Percentiles rank a stretch among this genome's conserved stretches.
Conservation (phyloP, 345 rosid genomes). For the Reutealis trisperma region DNA sequence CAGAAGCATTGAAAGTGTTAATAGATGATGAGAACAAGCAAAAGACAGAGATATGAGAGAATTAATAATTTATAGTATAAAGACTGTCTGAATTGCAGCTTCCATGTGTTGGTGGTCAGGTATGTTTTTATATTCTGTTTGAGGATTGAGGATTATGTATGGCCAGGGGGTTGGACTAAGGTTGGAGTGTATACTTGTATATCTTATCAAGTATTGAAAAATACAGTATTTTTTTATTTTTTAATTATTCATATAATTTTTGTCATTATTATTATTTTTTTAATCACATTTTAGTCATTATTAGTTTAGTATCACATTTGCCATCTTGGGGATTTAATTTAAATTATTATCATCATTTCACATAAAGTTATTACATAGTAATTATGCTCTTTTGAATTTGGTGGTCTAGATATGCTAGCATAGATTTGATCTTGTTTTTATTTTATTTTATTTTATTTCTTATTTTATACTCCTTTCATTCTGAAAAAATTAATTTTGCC, state of each 20-base stretch:
- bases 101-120: slow-evolving; percentile 26
- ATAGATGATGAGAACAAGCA: slow-evolving; percentile 28
- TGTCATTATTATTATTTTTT: too few species aligned
- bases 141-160: too few species aligned
- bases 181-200: background rate
- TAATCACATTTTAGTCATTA: too few species aligned
- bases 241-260: too few species aligned
- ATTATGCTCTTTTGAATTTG: background rate
- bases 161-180: too few species aligned
- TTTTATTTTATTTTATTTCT: too few species aligned
- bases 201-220: slow-evolving; percentile 12
- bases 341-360: background rate
- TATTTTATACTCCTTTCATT: too few species aligned
- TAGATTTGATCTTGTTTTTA: background rate
- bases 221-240: background rate
- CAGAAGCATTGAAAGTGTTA: slow-evolving; percentile 18
- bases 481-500: too few species aligned
- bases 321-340: background rate
- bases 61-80: slow-evolving; percentile 20
- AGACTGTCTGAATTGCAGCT: slow-evolving; percentile 21
- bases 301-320: background rate
- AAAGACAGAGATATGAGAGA: slow-evolving; percentile 28
- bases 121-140: background rate
- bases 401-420: background rate
- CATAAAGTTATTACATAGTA: background rate